A percentile compares a stretch with the other conserved stretches of the same genome.
Conservation (phyloP, 345 rosid species). For the Acer yangbiense region DNA sequence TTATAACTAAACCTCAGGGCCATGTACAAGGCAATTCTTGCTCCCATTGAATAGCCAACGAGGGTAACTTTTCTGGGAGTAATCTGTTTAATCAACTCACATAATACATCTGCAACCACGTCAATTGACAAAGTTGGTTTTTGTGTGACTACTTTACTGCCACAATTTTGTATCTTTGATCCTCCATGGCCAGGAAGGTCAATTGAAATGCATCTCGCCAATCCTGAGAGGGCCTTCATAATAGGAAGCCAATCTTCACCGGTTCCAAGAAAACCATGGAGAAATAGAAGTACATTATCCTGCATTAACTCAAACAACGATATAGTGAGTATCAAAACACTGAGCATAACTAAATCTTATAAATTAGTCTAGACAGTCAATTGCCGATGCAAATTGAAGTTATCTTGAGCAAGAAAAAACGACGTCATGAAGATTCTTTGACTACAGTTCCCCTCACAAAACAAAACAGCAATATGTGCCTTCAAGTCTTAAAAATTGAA, state of each 20-base stretch:
- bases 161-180: constrained; percentile 45
- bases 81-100: constrained; percentile 48
- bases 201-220: constrained; percentile 78
- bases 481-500: neutral
- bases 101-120: constrained; percentile 44
- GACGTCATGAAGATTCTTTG: neutral
- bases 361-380: neutral
- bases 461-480: neutral
- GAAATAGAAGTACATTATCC: constrained; percentile 63
- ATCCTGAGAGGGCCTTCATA: constrained; percentile 75
- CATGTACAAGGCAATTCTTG: constrained; percentile 85
- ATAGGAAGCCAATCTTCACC: constrained; percentile 89
- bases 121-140: constrained; percentile 57
- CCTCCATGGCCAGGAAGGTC: constrained; percentile 93
- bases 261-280: constrained; percentile 93
- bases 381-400: constrained; percentile 9
- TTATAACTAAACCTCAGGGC: constrained; percentile 57
- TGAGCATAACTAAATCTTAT: neutral
- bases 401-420: constrained; percentile 8
- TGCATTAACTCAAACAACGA: constrained; percentile 30
- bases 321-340: neutral
- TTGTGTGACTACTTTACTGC: constrained; percentile 26
- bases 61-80: constrained; percentile 60
- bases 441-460: neutral
- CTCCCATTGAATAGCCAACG: constrained; percentile 95